phyloP scores from a whole-genome alignment of 495 filamentous ascomycete species.

The Immersiella caudata region DNA sequence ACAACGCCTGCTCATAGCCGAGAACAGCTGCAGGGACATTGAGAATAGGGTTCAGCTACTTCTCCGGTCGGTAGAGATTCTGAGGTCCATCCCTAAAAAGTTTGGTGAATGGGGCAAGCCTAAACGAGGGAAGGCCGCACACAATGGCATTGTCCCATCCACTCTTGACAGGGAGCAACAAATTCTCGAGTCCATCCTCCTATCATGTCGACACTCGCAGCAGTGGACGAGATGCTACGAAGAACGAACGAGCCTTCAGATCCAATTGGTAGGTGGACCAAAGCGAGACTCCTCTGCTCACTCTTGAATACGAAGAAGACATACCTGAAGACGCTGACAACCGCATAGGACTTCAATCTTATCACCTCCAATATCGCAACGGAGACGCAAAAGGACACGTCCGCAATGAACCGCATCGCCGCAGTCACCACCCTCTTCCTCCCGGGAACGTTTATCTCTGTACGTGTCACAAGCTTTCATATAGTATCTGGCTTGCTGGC shows the following conservation, averaged over 20 bases:
- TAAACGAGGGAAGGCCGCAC: neutral
- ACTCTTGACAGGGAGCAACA: neutral
- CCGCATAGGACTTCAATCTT: too few species aligned
- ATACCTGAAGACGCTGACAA: too few species aligned
- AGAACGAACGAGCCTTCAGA: neutral
- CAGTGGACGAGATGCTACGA: slow-evolving; percentile 5
- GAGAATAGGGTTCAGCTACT: neutral
- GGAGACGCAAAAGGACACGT: neutral
- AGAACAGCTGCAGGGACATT: slow-evolving; percentile 7
- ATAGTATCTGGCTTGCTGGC: too few species aligned
- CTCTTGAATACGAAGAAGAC: too few species aligned
- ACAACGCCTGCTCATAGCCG: neutral
- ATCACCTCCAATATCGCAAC: neutral
- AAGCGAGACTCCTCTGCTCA: too few species aligned
- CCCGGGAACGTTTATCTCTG: neutral
- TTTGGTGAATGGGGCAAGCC: too few species aligned
- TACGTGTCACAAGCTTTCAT: neutral
- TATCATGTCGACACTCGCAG: neutral
- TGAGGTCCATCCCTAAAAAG: neutral
- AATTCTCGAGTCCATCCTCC: neutral
- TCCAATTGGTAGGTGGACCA: too few species aligned
- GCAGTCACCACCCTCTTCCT: slow-evolving; percentile 6
- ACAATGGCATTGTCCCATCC: neutral
- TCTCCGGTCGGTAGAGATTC: neutral
- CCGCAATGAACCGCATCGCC: neutral